Evolutionary conservation across 768 basidiomycete genomes (phyloP), one percentile per base, ranked within the genome.

Genomic region (Pleurotus pulmonarius): DNA sequence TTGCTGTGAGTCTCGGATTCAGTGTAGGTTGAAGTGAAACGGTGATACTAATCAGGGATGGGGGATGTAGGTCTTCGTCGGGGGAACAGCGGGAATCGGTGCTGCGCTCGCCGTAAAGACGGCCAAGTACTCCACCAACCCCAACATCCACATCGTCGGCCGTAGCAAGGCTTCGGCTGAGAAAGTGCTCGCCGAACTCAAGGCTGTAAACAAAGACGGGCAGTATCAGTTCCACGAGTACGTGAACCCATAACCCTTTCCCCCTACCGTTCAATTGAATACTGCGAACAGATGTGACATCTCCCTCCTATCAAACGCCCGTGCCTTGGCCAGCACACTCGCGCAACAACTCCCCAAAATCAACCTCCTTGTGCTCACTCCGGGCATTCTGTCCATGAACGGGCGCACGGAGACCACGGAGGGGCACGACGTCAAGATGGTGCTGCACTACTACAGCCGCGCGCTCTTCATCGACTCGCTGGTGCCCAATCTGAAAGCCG

Each of bases 81-180:
- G 78, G 6, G 78, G 76, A 8, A 79, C 78, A 3, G 68, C 75
- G 4, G 82, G 78, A 5, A 79, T 80, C 38, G 82, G 82, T 1
- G 70, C 76, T 49, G 74, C 73, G 5, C 76, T 78, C 63, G 80
- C 78, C 0, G 67, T 74, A 46, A 68, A 72, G 5, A 76, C 83
- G 49, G 80, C 77, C 5, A 65, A 69, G 8, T 67, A 76, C 60
- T 76, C 79, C 0, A 73, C 79, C 20, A 76, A 78, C 55, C 74
- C 75, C 22, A 73, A 78, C 59, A 81, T 85, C 64, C 65, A 83
- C 60, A 70, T 85, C 60, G 71, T 80, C 26, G 83, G 82, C 0
- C 73, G 81, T 9, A 83, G 82, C 67, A 71, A 72, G 45, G 65
- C 58, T 13, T 77, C 82, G 4, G 83, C 80, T 1, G 73, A 81